These are phyloP conservation scores for Santalum album DNA, from an alignment of 164 flowering plant species.

Conservation along the genomic window DNA sequence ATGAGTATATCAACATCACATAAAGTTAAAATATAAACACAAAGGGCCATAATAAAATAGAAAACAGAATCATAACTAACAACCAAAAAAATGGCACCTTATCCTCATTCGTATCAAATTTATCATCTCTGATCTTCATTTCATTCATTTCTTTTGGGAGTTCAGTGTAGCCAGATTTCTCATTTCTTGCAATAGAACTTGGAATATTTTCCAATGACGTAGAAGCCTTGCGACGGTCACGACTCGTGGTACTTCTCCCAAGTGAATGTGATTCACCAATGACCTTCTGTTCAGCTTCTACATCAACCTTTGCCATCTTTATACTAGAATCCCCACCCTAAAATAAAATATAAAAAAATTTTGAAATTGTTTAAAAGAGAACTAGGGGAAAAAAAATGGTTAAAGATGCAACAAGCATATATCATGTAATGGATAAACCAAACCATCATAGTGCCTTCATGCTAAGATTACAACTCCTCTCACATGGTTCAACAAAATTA, in stretches of 20 bases:
- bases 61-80: not conserved
- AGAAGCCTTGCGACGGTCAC: constrained; percentile 38
- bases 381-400: not conserved
- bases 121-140: constrained; percentile 64
- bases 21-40: no score
- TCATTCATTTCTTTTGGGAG: constrained; percentile 64
- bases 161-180: constrained; percentile 40
- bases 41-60: not conserved
- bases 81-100: constrained; percentile 28
- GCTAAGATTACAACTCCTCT: no score
- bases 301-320: constrained; percentile 60
- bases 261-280: constrained; percentile 15
- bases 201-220: constrained; percentile 43
- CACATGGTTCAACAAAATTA: no score
- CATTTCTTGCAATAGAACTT: constrained; percentile 22
- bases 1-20: no score
- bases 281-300: constrained; percentile 32
- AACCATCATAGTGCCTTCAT: no score
- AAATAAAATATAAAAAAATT: constrained; percentile 5
- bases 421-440: no score
- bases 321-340: constrained; percentile 61
- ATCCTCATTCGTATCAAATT: constrained; percentile 51
- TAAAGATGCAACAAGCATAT: no score
- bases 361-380: not conserved
- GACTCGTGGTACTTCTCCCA: constrained; percentile 19